Conservation (phyloP, 352 stramenopile genomes). For the Globisporangium nodosum region DNA sequence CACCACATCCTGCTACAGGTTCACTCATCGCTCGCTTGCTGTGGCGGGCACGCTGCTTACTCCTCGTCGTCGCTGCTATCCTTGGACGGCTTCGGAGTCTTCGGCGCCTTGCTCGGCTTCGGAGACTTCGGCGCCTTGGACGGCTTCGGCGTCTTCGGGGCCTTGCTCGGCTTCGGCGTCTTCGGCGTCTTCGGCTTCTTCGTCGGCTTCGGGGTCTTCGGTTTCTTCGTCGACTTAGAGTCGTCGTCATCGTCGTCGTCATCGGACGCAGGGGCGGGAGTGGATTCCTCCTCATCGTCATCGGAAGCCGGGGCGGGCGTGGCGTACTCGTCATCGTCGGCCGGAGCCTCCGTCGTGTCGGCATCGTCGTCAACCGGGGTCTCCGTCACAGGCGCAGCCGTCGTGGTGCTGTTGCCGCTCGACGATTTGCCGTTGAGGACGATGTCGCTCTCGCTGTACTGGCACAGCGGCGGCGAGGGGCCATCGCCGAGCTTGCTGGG, state of each 20-base stretch:
- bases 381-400: neutral
- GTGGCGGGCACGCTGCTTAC: too few relatives aligned
- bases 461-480: constrained; percentile 8
- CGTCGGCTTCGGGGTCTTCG: constrained; percentile 1
- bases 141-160: constrained; percentile 1
- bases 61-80: too few relatives aligned
- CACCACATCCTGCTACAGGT: too few relatives aligned
- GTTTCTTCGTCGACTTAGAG: neutral
- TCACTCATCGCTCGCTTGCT: too few relatives aligned
- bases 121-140: constrained; percentile 1
- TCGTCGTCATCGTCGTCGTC: neutral
- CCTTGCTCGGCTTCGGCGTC: constrained; percentile 4
- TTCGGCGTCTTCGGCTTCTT: constrained; percentile 4
- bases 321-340: neutral
- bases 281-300: neutral
- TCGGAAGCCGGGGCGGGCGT: neutral
- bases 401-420: constrained; percentile 2
- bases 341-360: neutral
- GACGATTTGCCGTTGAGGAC: constrained; percentile 2
- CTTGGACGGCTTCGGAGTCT: constrained; percentile 3
- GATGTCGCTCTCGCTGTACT: constrained; percentile 10
- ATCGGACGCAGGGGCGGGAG: neutral
- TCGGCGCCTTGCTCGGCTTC: constrained; percentile 3
- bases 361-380: neutral
- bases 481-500: constrained; percentile 25